Percentiles rank a stretch among this genome's conserved stretches.
Conservation (phyloP, 1,284 basidiomycete species). For the Sphagnurus paluster region DNA sequence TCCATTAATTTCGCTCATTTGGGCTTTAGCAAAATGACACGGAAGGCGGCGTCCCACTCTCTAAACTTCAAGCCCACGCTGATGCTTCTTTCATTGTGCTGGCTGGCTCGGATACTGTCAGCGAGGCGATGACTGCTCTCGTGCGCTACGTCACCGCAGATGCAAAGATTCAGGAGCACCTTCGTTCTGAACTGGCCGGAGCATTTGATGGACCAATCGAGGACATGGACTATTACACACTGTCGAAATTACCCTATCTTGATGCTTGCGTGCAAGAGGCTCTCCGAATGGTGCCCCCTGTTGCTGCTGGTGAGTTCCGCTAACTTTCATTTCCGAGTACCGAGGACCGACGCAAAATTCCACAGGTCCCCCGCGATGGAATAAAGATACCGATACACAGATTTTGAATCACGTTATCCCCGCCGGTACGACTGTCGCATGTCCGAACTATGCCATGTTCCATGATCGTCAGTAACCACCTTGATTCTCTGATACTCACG, state of each 20-base stretch:
- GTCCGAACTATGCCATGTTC: constrained; percentile 19
- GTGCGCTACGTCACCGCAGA: constrained; percentile 6
- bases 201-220: constrained; percentile 1
- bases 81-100: constrained; percentile 13
- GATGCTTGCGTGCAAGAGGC: constrained; percentile 13
- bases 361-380: constrained; percentile 17
- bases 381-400: constrained; percentile 9
- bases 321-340: background rate
- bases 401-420: constrained; percentile 15
- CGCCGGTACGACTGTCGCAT: constrained; percentile 15
- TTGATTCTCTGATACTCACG: background rate
- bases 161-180: constrained; percentile 1
- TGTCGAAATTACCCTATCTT: constrained; percentile 9
- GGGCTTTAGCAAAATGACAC: constrained; percentile 9
- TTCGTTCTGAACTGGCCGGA: constrained; percentile 3
- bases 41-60: constrained; percentile 2
- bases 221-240: background rate
- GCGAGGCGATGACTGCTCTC: constrained; percentile 8
- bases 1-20: background rate
- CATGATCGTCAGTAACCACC: constrained; percentile 18
- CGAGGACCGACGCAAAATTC: no score
- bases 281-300: constrained; percentile 8
- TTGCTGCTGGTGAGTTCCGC: constrained; percentile 8
- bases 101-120: constrained; percentile 13
- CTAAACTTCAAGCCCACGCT: constrained; percentile 9